Evolutionary conservation across 805 yeast genomes (phyloP), one percentile per base, ranked within the genome.

Genomic region (Candida chauliodis): DNA sequence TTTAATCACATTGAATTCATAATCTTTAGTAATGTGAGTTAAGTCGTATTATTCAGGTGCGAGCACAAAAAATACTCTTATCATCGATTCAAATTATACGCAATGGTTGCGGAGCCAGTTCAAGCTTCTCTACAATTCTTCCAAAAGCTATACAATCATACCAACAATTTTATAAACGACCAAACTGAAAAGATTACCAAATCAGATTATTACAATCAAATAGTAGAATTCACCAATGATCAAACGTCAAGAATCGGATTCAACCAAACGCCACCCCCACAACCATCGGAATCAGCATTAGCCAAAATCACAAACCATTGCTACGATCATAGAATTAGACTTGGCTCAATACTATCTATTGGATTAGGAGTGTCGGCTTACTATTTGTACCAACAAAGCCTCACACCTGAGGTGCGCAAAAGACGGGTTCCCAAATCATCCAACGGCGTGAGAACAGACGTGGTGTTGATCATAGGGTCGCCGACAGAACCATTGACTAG

Each of bases 381-480:
- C 9, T 37, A 17, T 13, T 15, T 31, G 7, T 41, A 33, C 18
- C 19, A 15, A 4, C 17, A 19, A 4, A 6, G 8, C 6, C 15
- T 8, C 19, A 14, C 24, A 13, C 13, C 20, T 16, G 36, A 38
- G 17, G 30, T 30, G 18, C 26, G 38, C 14, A 63, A 56, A 44
- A 62, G 91, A 49, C 63, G 80, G 41, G 95, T 89, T 1, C 69
- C 72, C 4, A 71, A 79, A 42, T 65, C 87, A 22, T 49, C 73
- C 4, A 80, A 80, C 43, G 93, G 95, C 2, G 84, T 85, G 3
- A 64, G 96, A 35, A 71, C 73, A 43, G 93, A 86, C 49, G 91
- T 84, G 7, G 76, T 87, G 2, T 63, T 88, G 15, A 63, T 87
- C 4, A 71, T 86, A 3, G 95, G 95, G 1, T 80, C 88, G 1